These are phyloP conservation scores for Papiliotrema nemorosa DNA, from an alignment of 1,284 basidiomycete genomes.

Conservation along the genomic window DNA sequence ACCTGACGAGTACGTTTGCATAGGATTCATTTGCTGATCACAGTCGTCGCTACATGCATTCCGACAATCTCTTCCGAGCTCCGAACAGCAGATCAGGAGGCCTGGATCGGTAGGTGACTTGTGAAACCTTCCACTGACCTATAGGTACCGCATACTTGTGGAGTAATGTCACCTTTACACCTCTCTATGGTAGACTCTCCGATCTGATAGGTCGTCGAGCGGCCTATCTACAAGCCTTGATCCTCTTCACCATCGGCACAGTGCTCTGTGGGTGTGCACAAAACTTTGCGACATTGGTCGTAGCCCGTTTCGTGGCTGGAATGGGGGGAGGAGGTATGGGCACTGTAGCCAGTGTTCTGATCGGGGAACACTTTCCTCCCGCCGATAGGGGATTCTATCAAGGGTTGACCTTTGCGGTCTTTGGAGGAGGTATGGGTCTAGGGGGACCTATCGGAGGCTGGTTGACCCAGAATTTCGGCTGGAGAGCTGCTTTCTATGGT, in stretches of 20 bases:
- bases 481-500: conserved; percentile 48
- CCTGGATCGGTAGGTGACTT: conserved; percentile 24
- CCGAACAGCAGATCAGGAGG: conserved; percentile 22
- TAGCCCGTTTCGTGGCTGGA: conserved; percentile 31
- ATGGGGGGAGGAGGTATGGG: conserved; percentile 35
- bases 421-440: conserved; percentile 41
- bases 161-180: conserved; percentile 30
- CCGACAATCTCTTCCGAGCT: conserved; percentile 29
- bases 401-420: conserved; percentile 38
- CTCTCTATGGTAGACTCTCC: conserved; percentile 28
- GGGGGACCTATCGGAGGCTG: conserved; percentile 49
- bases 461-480: conserved; percentile 46
- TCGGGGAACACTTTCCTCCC: conserved; percentile 43
- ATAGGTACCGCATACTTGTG: conserved; percentile 27
- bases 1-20: conserved; percentile 22
- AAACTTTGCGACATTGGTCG: conserved; percentile 8
- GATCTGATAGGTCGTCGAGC: conserved; percentile 25
- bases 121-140: too few species aligned
- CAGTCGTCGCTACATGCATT: conserved; percentile 29
- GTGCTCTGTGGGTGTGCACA: conserved; percentile 20
- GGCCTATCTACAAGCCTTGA: conserved; percentile 22
- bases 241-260: conserved; percentile 29
- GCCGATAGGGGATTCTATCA: conserved; percentile 45
- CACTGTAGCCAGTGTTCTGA: conserved; percentile 43
- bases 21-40: background rate